These are phyloP conservation scores for Leishmania major DNA, from an alignment of 208 protist species.

Conservation along the genomic window DNA sequence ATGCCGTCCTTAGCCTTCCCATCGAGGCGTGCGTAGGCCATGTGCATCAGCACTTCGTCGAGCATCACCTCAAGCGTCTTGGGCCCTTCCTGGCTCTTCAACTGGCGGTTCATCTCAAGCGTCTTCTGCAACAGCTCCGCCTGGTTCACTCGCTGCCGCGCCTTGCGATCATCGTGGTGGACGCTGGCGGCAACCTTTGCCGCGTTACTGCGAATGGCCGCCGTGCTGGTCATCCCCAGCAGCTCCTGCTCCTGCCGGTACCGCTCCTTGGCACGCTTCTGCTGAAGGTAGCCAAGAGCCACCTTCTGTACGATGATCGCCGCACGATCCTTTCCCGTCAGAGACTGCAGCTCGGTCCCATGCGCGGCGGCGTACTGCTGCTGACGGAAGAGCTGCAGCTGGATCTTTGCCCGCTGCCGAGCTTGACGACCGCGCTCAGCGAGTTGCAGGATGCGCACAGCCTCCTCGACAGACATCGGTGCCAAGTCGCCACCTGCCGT, in stretches of 20 bases:
- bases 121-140: constrained; percentile 84
- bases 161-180: constrained; percentile 71
- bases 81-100: constrained; percentile 91
- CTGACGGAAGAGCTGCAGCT: constrained; percentile 83
- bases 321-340: constrained; percentile 82
- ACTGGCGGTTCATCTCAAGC: constrained; percentile 68
- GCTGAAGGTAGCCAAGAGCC: constrained; percentile 85
- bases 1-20: constrained; percentile 65
- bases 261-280: constrained; percentile 66
- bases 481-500: constrained; percentile 8
- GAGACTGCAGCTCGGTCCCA: constrained; percentile 63
- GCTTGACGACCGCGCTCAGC: constrained; percentile 95
- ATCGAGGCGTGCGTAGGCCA: constrained; percentile 89
- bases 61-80: constrained; percentile 95
- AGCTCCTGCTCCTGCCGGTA: constrained; percentile 88
- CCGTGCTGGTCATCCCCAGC: constrained; percentile 78
- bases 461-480: constrained; percentile 79
- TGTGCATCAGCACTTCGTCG: constrained; percentile 91
- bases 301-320: constrained; percentile 91
- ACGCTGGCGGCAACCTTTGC: constrained; percentile 37
- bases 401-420: constrained; percentile 92
- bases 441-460: constrained; percentile 90
- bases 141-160: constrained; percentile 88
- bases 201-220: constrained; percentile 35
- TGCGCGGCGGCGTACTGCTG: constrained; percentile 70